Base-by-base conservation (phyloP, 2,329 filamentous ascomycete species). In the Gyromitra esculenta region DNA sequence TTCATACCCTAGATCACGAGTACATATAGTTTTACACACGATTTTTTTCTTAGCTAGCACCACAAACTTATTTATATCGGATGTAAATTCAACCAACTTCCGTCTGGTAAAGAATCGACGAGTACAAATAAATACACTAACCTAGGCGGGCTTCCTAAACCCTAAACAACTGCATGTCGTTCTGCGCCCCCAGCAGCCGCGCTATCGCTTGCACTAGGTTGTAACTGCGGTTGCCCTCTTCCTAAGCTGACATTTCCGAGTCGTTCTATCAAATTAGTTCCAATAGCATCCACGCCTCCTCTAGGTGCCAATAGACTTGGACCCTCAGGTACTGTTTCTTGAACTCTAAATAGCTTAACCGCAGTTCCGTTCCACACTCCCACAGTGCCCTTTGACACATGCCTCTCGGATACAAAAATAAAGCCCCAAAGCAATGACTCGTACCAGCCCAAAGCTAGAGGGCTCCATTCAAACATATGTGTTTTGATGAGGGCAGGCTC, bases 391-490 rank as follows among this genome's bases (percentile, higher is more conserved):
- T 91, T 94, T 0, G 91, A 89, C 37, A 95, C 89, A 74, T 94
- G 90, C 90, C 97, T 93, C 85, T 99, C 96, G 81, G 90, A 91
- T 37, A 92, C 90, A 83, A 97, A 98, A 68, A 97, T 90, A 80
- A 97, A 92, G 15, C 93, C 91, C 96, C 96, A 99, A 8, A 99
- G 87, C 11, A 98, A 86, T 4, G 93, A 95, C 83, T 97, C 93
- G 83, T 98, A 97, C 96, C 96, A 98, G 63, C 94, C 95, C 65
- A 98, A 87, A 0, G 93, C 92, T 43, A 97, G 86, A 0, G 92
- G 91, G 1, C 94, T 95, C 95, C 95, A 98, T 84, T 97, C 93
- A 81, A 98, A 98, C 13, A 93, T 91, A 82, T 97, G 94, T 15
- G 96, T 91, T 41, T 92, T 88, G 67, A 93, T 87, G 0, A 91